phyloP scores from a whole-genome alignment of 495 filamentous ascomycete species.

The Bacidia rubella region DNA sequence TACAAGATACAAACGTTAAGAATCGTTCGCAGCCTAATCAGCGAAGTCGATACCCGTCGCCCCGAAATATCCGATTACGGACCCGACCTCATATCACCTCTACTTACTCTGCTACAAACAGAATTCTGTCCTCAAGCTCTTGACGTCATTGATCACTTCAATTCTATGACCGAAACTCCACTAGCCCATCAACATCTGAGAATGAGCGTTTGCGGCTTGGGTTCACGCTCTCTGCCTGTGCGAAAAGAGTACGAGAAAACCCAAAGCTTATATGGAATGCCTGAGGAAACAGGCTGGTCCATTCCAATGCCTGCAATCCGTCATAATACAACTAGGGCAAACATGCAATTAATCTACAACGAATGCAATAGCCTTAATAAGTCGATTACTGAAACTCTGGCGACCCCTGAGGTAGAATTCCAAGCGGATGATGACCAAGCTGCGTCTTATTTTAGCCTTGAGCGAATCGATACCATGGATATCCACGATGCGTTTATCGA shows the following conservation, averaged over 20 bases:
- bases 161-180: slow-evolving; percentile 82
- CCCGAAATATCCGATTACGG: slow-evolving; percentile 82
- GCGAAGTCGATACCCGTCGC: slow-evolving; percentile 86
- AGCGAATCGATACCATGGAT: slow-evolving; percentile 79
- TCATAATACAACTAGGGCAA: slow-evolving; percentile 67
- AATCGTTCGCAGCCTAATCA: slow-evolving; percentile 71
- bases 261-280: slow-evolving; percentile 90
- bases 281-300: slow-evolving; percentile 90
- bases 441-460: slow-evolving; percentile 59
- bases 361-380: slow-evolving; percentile 59
- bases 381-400: slow-evolving; percentile 41
- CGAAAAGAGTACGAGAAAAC: slow-evolving; percentile 91
- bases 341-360: slow-evolving; percentile 95
- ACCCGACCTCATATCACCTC: slow-evolving; percentile 86
- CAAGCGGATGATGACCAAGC: slow-evolving; percentile 75
- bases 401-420: slow-evolving; percentile 83
- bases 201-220: slow-evolving; percentile 87
- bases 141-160: slow-evolving; percentile 82
- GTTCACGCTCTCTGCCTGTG: slow-evolving; percentile 53
- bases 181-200: slow-evolving; percentile 88
- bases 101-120: slow-evolving; percentile 81
- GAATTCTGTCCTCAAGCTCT: slow-evolving; percentile 86
- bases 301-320: slow-evolving; percentile 86
- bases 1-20: slow-evolving; percentile 88
- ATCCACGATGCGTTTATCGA: slow-evolving; percentile 70